Evolutionary conservation across 2,329 filamentous ascomycete genomes (phyloP), one percentile per base, ranked within the genome.

Genomic region (Alternaria brassicicola): DNA sequence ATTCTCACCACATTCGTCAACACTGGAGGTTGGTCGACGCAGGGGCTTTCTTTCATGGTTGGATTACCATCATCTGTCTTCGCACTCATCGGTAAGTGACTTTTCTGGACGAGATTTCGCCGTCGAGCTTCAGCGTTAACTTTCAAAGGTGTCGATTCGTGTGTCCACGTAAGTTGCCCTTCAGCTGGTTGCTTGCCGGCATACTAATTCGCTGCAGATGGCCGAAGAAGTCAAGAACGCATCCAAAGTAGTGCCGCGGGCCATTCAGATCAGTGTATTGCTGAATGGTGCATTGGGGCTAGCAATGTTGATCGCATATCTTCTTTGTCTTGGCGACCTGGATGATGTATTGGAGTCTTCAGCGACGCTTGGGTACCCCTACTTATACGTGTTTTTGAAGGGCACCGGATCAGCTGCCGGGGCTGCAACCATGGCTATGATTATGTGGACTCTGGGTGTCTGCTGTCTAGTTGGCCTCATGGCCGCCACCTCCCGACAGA

Each of bases 1-100:
- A 80, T 82, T 0, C 81, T 83, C 54, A 73, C 33, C 74, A 17
- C 57, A 71, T 10, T 82, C 81, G 61, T 69, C 67, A 39, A 83
- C 55, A 53, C 64, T n/a, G 80, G 80, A 1, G 75, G 70, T 3
- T 83, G 52, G 52, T 54, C 43, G 13, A 19, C 38, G 6, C 52
- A 55, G n/a, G 45, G 7, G 9, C 45, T 50, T 26, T 55, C 52
- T 12, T 55, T 55, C 36, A 55, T 55, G 45, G 52, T 55, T 2
- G 52, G 52, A 9, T 30, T 55, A 17, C 52, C 52, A 28, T 55
- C 43, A 15, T 54, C 52, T 1, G n/a, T 55, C 8, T 55, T 55
- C 12, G 52, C 52, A 1, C 45, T 55, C 7, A 36, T 55, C 17
- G 52, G 52, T 55, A 15, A 26, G 36, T 41, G 6, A 28, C 19